Percentiles rank a stretch among this genome's conserved stretches.
These are phyloP conservation scores for Orbilia brochopaga DNA, from an alignment of 2,329 filamentous ascomycete genomes.

Conservation along the genomic window DNA sequence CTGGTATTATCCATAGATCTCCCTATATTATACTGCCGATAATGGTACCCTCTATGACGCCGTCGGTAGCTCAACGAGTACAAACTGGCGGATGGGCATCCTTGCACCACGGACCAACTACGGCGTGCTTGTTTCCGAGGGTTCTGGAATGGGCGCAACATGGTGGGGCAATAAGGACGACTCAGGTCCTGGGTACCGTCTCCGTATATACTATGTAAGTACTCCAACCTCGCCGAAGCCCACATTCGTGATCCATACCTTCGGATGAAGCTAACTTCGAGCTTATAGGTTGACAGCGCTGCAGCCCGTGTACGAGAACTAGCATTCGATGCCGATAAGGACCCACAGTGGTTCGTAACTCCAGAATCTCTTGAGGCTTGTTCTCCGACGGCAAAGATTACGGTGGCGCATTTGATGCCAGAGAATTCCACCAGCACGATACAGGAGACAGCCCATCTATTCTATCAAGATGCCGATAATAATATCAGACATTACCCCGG, in stretches of 20 bases:
- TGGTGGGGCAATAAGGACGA: slow-evolving; percentile 35
- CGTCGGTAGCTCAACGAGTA: slow-evolving; percentile 18
- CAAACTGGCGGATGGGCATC: slow-evolving; percentile 31
- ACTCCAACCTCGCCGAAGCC: no score
- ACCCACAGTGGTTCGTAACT: slow-evolving; percentile 42
- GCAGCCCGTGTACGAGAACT: slow-evolving; percentile 36
- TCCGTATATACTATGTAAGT: slow-evolving; percentile 35
- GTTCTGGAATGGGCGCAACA: slow-evolving; percentile 26
- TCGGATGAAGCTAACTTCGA: no score
- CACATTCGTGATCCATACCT: no score
- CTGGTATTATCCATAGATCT: slow-evolving; percentile 23
- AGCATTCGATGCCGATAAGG: slow-evolving; percentile 34
- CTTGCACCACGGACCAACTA: slow-evolving; percentile 37
- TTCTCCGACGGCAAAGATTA: slow-evolving; percentile 31
- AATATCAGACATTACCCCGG: slow-evolving; percentile 40
- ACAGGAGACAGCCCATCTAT: slow-evolving; percentile 34
- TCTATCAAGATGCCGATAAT: slow-evolving; percentile 27
- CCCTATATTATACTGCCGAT: slow-evolving; percentile 31
- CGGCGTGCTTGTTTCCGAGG: slow-evolving; percentile 35
- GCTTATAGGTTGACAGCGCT: slow-evolving; percentile 23
- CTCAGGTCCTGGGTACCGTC: slow-evolving; percentile 28
- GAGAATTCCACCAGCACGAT: slow-evolving; percentile 16
- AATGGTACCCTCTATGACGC: slow-evolving; percentile 41
- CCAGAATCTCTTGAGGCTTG: slow-evolving; percentile 28
- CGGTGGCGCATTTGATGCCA: slow-evolving; percentile 30